A percentile compares a stretch with the other conserved stretches of the same genome.
Evolutionary conservation across 2,329 filamentous ascomycete genomes (phyloP).

Genomic region (Simplicillium sp.): DNA sequence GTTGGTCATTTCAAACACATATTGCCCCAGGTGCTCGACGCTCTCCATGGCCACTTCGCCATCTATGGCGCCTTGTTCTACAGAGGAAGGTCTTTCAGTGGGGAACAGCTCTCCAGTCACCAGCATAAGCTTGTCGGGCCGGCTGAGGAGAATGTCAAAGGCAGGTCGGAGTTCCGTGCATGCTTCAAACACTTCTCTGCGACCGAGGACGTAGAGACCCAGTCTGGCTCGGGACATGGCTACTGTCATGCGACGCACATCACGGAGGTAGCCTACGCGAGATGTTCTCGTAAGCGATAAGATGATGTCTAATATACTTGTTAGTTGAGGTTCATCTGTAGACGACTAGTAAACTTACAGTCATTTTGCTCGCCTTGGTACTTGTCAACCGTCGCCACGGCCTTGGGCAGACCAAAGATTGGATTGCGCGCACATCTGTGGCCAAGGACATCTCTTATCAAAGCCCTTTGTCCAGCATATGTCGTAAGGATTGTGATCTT

Average conservation of each 20-base stretch:
- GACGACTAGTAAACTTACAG: no score
- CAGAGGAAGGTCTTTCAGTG: slow-evolving; percentile 41
- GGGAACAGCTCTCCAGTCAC: slow-evolving; percentile 84
- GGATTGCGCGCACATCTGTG: slow-evolving; percentile 76
- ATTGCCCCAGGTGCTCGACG: slow-evolving; percentile 90
- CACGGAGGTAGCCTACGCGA: slow-evolving; percentile 83
- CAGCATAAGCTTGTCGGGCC: slow-evolving; percentile 73
- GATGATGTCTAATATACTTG: slow-evolving; percentile 62
- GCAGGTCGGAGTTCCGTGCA: slow-evolving; percentile 82
- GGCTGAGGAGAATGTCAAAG: slow-evolving; percentile 66
- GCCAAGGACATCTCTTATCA: slow-evolving; percentile 77
- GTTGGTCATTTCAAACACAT: slow-evolving; percentile 92
- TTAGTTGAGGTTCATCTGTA: no score
- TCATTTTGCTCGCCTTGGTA: slow-evolving; percentile 99
- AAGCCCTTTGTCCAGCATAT: slow-evolving; percentile 82
- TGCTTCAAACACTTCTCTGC: slow-evolving; percentile 77
- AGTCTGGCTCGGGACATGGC: slow-evolving; percentile 86
- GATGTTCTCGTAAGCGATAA: slow-evolving; percentile 85
- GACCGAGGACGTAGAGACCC: slow-evolving; percentile 85
- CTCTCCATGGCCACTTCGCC: slow-evolving; percentile 70
- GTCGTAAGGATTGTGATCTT: slow-evolving; percentile 86
- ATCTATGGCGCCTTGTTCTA: slow-evolving; percentile 31
- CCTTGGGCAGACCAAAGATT: slow-evolving; percentile 80
- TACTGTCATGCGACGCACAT: slow-evolving; percentile 87
- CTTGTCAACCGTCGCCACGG: slow-evolving; percentile 93